These are phyloP conservation scores for Colletotrichum sojae DNA, from an alignment of 2,329 filamentous ascomycete species.

Conservation along the genomic window DNA sequence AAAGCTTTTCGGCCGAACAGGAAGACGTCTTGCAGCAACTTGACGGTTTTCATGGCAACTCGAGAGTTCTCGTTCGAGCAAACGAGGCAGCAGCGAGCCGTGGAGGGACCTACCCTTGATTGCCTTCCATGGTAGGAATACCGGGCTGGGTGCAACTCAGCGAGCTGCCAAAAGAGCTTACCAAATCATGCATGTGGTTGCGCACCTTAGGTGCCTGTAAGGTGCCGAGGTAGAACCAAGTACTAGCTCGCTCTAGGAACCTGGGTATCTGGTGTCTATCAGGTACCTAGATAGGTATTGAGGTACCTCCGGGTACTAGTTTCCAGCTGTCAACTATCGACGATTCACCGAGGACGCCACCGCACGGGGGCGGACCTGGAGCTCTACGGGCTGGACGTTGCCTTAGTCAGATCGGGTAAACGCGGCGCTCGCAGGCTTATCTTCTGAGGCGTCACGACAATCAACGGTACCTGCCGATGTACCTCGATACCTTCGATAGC, in stretches of 20 bases:
- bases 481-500: no score
- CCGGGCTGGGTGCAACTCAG: background rate
- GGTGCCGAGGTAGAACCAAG: no score
- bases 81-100: background rate
- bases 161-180: background rate
- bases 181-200: no score
- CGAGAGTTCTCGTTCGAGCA: no score
- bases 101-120: background rate
- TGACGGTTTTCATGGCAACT: no score
- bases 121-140: background rate
- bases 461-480: no score
- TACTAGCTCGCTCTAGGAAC: background rate
- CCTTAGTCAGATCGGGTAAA: slow-evolving; percentile 28
- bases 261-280: no score
- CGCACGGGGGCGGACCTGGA: slow-evolving; percentile 1
- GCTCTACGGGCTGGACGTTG: background rate
- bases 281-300: no score
- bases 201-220: no score
- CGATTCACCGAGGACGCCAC: background rate
- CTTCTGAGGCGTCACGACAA: background rate
- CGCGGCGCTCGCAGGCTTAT: slow-evolving; percentile 3
- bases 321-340: no score
- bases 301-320: no score
- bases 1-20: slow-evolving; percentile 9
- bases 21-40: background rate